These are phyloP conservation scores for Aspergillus heteromorphus DNA, from an alignment of 495 filamentous ascomycete genomes.

Conservation along the genomic window DNA sequence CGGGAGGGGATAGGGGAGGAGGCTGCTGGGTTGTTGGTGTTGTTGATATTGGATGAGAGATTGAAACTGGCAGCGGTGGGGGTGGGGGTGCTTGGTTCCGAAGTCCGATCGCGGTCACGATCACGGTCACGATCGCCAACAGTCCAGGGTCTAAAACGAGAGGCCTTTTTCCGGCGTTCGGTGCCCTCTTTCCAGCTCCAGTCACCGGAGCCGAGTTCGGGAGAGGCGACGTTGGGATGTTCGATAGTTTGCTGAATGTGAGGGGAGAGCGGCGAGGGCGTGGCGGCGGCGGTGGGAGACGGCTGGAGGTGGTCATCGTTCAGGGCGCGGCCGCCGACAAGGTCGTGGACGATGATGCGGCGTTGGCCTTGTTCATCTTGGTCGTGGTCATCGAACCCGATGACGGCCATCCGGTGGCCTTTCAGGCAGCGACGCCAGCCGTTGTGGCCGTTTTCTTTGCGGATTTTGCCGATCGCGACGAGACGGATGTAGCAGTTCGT, in stretches of 20 bases:
- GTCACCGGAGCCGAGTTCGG: constrained; percentile 28
- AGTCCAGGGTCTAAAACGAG: constrained; percentile 25
- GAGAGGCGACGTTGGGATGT: constrained; percentile 16
- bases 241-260: neutral
- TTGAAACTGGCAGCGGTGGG: constrained; percentile 9
- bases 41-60: too few species aligned
- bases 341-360: constrained; percentile 54
- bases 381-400: constrained; percentile 68
- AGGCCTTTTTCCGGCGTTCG: constrained; percentile 45
- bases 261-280: constrained; percentile 5
- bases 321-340: constrained; percentile 66
- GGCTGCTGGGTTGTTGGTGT: constrained; percentile 1
- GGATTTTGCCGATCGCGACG: constrained; percentile 54
- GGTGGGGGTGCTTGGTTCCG: constrained; percentile 13
- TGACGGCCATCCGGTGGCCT: constrained; percentile 82
- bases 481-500: constrained; percentile 65
- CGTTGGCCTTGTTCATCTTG: constrained; percentile 52
- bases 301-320: constrained; percentile 45
- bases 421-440: constrained; percentile 77
- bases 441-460: constrained; percentile 63
- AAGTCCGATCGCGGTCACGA: constrained; percentile 5
- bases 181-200: constrained; percentile 50
- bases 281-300: constrained; percentile 14
- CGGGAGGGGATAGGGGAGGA: constrained; percentile 11
- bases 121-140: constrained; percentile 8